These are phyloP conservation scores for Isochrysis galbana DNA, from an alignment of 78 protist species.

Conservation along the genomic window DNA sequence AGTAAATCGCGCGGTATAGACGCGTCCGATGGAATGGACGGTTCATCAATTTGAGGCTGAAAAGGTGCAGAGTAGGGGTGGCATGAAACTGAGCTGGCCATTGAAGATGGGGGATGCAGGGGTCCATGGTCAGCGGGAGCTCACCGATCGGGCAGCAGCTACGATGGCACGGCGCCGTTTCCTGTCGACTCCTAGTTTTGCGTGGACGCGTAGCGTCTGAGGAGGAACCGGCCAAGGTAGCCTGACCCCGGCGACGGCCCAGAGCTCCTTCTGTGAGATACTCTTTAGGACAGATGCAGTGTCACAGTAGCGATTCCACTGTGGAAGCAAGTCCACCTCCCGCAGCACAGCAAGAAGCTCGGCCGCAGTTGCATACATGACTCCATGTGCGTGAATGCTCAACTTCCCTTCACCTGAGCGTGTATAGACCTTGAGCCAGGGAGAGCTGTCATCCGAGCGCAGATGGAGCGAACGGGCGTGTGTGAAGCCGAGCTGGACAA, in stretches of 20 bases:
- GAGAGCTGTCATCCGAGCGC: too few species aligned
- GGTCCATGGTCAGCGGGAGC: too few species aligned
- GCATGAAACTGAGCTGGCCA: too few species aligned
- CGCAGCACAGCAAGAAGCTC: background rate
- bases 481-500: too few species aligned
- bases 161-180: background rate
- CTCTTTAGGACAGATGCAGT: background rate
- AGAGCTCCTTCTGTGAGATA: background rate
- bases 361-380: background rate
- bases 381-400: background rate
- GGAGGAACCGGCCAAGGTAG: background rate
- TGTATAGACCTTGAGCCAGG: too few species aligned
- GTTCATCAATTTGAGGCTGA: too few species aligned
- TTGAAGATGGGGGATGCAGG: too few species aligned
- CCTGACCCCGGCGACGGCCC: background rate
- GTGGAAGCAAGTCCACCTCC: background rate
- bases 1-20: background rate
- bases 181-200: background rate
- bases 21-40: background rate
- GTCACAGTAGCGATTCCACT: background rate
- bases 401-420: too few species aligned
- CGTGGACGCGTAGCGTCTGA: background rate
- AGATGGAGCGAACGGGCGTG: too few species aligned
- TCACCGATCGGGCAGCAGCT: background rate
- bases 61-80: too few species aligned